phyloP scores from a whole-genome alignment of 179 eudicot genomes.

The Spergularia azorica region DNA sequence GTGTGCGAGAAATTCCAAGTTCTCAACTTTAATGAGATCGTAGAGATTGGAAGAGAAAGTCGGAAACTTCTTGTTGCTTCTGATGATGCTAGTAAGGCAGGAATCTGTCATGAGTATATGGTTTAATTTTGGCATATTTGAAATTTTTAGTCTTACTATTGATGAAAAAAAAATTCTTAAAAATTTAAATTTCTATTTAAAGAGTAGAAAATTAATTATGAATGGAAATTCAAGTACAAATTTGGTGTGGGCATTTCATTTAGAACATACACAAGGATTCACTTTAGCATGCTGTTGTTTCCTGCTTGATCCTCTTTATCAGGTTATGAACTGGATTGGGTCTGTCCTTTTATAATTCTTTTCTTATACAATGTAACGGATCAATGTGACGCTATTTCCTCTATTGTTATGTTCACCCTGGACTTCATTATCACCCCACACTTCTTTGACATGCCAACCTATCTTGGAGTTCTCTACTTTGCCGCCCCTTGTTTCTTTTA shows the following conservation, averaged over 20 bases:
- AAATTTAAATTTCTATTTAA: background rate
- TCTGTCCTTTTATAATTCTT: background rate
- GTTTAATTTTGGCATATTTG: slow-evolving; percentile 8
- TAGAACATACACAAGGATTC: background rate
- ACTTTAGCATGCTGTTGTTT: background rate
- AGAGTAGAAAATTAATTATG: background rate
- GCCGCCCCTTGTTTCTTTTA: no score
- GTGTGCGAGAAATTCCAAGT: slow-evolving; percentile 44
- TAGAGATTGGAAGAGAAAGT: slow-evolving; percentile 70
- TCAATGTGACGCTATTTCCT: slow-evolving; percentile 6
- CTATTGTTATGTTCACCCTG: background rate
- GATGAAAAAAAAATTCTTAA: background rate
- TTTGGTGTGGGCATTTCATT: background rate
- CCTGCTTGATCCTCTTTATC: background rate
- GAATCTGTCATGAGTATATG: slow-evolving; percentile 16
- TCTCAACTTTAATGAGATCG: slow-evolving; percentile 66
- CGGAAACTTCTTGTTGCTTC: slow-evolving; percentile 58
- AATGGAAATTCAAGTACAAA: background rate
- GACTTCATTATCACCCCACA: background rate
- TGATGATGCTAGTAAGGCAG: slow-evolving; percentile 78
- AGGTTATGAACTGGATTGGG: no score
- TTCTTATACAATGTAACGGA: background rate
- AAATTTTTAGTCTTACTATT: background rate
- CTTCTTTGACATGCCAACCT: background rate
- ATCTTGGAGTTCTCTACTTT: background rate